These are phyloP conservation scores for Apostasia ramifera DNA, from an alignment of 106 monocot species.

Conservation along the genomic window DNA sequence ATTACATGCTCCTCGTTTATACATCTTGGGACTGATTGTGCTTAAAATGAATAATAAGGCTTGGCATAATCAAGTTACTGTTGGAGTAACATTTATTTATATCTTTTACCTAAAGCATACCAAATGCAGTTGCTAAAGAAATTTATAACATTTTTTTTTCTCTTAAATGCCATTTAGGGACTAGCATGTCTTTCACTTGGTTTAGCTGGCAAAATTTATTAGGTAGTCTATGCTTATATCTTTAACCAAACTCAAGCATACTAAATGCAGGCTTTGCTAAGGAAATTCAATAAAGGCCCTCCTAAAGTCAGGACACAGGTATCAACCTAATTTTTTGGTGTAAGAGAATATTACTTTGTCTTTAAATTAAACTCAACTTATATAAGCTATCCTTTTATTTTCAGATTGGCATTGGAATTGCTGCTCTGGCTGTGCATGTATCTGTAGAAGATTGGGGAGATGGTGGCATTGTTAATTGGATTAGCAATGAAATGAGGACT, in stretches of 20 bases:
- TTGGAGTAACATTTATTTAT: too few relatives aligned
- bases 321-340: neutral
- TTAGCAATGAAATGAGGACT: constrained; percentile 78
- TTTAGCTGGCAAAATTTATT: neutral
- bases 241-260: constrained; percentile 7
- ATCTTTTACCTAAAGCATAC: too few relatives aligned
- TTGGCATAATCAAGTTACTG: too few relatives aligned
- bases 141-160: too few relatives aligned
- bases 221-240: neutral
- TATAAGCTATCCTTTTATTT: constrained; percentile 9
- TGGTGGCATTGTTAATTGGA: constrained; percentile 89
- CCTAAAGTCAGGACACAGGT: constrained; percentile 98
- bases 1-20: too few relatives aligned
- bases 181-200: neutral
- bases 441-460: constrained; percentile 83
- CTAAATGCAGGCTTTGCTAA: constrained; percentile 65
- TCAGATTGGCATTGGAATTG: constrained; percentile 89
- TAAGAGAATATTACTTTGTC: neutral
- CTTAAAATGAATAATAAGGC: too few relatives aligned
- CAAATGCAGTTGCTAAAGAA: too few relatives aligned
- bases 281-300: constrained; percentile 74
- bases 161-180: too few relatives aligned
- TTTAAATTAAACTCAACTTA: neutral
- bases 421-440: constrained; percentile 95
- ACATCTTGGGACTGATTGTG: too few relatives aligned